These are phyloP conservation scores for Lachancea lanzarotensis DNA, from an alignment of 805 yeast genomes.

Conservation along the genomic window DNA sequence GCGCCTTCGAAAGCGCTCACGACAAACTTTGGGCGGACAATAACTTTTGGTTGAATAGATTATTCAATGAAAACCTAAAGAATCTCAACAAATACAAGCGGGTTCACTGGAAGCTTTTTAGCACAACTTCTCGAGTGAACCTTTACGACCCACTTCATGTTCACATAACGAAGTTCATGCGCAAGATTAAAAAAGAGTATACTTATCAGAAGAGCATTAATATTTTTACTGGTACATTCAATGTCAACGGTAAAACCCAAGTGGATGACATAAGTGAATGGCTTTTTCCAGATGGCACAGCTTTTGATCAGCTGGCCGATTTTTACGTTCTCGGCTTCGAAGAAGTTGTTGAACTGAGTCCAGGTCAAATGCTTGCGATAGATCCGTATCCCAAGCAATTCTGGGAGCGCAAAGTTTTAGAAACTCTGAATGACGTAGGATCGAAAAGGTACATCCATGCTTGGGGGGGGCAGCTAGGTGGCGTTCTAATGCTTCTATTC, in stretches of 20 bases:
- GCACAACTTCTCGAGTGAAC: slow-evolving; percentile 39
- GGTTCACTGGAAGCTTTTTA: slow-evolving; percentile 25
- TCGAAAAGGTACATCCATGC: slow-evolving; percentile 47
- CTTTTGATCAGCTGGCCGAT: slow-evolving; percentile 45
- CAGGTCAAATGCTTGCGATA: slow-evolving; percentile 75
- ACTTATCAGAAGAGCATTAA: slow-evolving; percentile 54
- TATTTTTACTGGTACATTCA: slow-evolving; percentile 79
- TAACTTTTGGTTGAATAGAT: slow-evolving; percentile 75
- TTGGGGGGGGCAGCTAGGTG: slow-evolving; percentile 81
- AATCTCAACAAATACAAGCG: slow-evolving; percentile 26
- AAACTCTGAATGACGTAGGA: slow-evolving; percentile 37
- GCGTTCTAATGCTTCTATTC: slow-evolving; percentile 66
- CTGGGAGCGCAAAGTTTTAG: slow-evolving; percentile 62
- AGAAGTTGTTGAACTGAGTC: slow-evolving; percentile 78
- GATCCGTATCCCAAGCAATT: slow-evolving; percentile 53
- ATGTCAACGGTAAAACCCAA: slow-evolving; percentile 65
- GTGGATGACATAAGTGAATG: slow-evolving; percentile 61
- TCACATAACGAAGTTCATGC: slow-evolving; percentile 63
- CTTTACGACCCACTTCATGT: slow-evolving; percentile 89
- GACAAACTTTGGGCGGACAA: slow-evolving; percentile 89
- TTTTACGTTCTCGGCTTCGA: slow-evolving; percentile 79
- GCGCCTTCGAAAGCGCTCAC: slow-evolving; percentile 57
- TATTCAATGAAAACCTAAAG: slow-evolving; percentile 46
- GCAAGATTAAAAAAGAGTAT: slow-evolving; percentile 43
- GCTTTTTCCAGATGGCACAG: slow-evolving; percentile 58